phyloP scores from a whole-genome alignment of 2,329 filamentous ascomycete genomes.

The Penicillium sp. region DNA sequence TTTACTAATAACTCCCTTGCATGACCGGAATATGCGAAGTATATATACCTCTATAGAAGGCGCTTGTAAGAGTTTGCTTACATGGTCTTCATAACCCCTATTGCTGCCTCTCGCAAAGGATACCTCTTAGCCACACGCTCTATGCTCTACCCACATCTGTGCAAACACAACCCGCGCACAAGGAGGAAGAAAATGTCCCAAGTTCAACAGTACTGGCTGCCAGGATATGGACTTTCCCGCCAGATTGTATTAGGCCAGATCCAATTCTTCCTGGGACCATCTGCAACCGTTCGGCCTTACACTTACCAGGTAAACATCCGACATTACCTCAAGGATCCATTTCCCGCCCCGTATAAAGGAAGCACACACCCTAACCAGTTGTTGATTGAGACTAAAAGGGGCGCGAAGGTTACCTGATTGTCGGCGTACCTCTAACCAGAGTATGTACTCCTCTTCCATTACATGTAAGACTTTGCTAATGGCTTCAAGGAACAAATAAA shows the following conservation, averaged over 20 bases:
- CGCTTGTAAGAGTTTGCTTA: conserved; percentile 16
- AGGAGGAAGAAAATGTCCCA: conserved; percentile 37
- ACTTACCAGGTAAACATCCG: conserved; percentile 49
- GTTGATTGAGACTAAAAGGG: conserved; percentile 39
- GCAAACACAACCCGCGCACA: not conserved
- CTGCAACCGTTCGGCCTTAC: conserved; percentile 52
- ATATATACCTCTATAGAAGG: conserved; percentile 23
- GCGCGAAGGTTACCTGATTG: conserved; percentile 55
- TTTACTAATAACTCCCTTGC: conserved; percentile 22
- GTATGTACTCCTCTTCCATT: conserved; percentile 31
- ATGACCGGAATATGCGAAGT: conserved; percentile 13
- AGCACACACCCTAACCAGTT: conserved; percentile 30
- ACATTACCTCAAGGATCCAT: conserved; percentile 7
- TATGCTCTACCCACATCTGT: not conserved
- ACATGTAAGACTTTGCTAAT: conserved; percentile 16
- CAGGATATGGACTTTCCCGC: conserved; percentile 54
- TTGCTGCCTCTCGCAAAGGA: conserved; percentile 1
- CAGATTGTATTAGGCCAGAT: conserved; percentile 55
- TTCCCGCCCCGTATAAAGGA: conserved; percentile 9
- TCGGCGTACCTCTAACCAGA: conserved; percentile 52
- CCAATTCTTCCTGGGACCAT: conserved; percentile 54
- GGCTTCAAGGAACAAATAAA: conserved; percentile 53
- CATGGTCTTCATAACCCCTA: conserved; percentile 8
- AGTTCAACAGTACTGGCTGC: conserved; percentile 53
- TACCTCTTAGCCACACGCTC: conserved; percentile 8